Base-by-base conservation (phyloP, 345 rosid genomes). In the Capsella bursapastoris region DNA sequence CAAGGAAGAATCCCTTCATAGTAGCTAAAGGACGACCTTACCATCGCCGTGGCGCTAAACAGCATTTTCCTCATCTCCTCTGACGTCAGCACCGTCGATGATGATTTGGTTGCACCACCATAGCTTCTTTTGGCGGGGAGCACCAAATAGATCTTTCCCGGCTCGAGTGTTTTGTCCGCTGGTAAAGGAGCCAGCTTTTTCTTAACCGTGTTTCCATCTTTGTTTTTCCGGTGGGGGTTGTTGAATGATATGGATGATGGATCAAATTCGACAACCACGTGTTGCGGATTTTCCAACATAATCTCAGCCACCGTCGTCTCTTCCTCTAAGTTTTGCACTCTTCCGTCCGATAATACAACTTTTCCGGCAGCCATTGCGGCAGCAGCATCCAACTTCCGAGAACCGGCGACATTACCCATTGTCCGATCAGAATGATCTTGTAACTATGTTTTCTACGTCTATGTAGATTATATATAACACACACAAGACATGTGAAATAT, bases 271-370 rank as follows among this genome's bases (percentile, higher is more conserved):
- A 88, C 93, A 49, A 91, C 97, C 11, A 89, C 93, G 10, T 91
- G 88, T 35, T 82, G 85, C 0, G 95, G 97, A 69, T 89, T 78
- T 8, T 89, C 97, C 6, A 91, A 61, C 95, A 91, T 91, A 2
- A 91, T 83, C 86, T 91, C 97, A 0, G 95, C 95, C n/a, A 67
- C 95, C 0, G 95, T 89, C 4, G 84, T 49, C 0, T 86, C 76
- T 18, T 73, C 77, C 53, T 75, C 83, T n/a, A 85, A 78, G 64
- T 71, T 86, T 13, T 72, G 82, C 27, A 91, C 85, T 3, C 80
- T 70, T 71, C 97, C 97, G 44, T 89, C 87, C 7, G 82, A 76
- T 38, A 91, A 77, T 15, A 91, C 79, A 44, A 91, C 91, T 79
- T 81, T 89, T 29, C 86, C 86, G 65, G 78, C 64, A 41, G 74